Base-by-base conservation (phyloP, 2,329 filamentous ascomycete genomes). In the Cryphonectria radicalis region DNA sequence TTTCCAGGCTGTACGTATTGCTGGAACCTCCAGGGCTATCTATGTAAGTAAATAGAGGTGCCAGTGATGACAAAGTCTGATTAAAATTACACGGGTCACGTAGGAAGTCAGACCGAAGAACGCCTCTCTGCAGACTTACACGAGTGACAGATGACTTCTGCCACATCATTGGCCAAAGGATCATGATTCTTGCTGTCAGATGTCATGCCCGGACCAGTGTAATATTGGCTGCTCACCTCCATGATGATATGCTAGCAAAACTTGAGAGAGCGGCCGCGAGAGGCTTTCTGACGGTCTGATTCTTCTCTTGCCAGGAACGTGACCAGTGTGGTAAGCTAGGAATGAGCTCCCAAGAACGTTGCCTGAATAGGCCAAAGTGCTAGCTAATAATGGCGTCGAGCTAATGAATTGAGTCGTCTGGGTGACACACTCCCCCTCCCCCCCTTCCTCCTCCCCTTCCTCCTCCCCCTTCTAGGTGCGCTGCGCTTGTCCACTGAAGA, bases 201-300 rank as follows among this genome's bases (percentile, higher is more conserved):
- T 19, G 28, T 32, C 6, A 17, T 32, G 14, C 25, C 13, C 19
- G 28, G 55, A 35, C n/a, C 25, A 28, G 25, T 32, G 4, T 17
- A 37, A 37, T 37, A 8, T 3, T 32, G 28, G 28, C 13, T 17
- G 25, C 55, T 59, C 35, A 32, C 28, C 3, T 17, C 2, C 17
- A 7, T 4, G 1, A 19, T 7, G 14, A 59, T 14, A 13, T 57
- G 53, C 11, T 6, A 6, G 28, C 13, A 25, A 57, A 5, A 1
- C 25, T 14, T 57, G n/a, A 28, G 53, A 10, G 53, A 14, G 53
- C 53, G 53, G 53, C 53, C 53, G 53, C 53, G 11, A 50, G 53
- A 57, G 53, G 53, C n/a, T 57, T 57, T 57, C 53, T 57, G n/a
- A 57, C 53, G n/a, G 46, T n/a, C 46, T n/a, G 46, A 50, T 11